Conservation (phyloP, 345 rosid genomes). For the Ceriops tagal region DNA sequence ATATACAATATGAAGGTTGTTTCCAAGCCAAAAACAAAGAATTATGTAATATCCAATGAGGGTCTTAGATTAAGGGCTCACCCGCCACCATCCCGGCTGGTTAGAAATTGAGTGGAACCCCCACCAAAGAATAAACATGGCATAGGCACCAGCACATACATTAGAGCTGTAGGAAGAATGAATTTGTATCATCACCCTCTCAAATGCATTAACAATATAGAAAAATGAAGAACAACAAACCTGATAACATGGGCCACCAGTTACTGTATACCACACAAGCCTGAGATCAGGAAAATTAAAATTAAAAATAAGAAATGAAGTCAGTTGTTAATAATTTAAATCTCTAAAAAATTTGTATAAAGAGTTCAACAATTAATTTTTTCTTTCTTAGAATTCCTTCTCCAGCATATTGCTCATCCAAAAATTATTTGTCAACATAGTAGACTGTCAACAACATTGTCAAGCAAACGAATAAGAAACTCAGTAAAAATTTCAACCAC, state of each 20-base stretch:
- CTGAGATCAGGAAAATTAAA: constrained; percentile 30
- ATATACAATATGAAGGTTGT: not conserved
- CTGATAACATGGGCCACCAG: constrained; percentile 98
- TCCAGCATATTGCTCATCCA: not conserved
- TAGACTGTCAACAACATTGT: too few species aligned
- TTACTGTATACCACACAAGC: constrained; percentile 89
- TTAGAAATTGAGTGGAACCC: constrained; percentile 75
- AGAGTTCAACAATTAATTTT: not conserved
- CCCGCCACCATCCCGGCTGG: constrained; percentile 95
- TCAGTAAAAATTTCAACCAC: too few species aligned
- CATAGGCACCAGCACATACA: constrained; percentile 96
- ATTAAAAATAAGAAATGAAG: not conserved
- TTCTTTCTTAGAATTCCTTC: not conserved
- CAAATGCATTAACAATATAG: constrained; percentile 6
- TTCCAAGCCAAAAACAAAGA: not conserved
- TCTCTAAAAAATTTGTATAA: not conserved
- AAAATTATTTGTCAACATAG: not conserved
- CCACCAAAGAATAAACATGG: constrained; percentile 98
- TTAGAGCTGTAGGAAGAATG: constrained; percentile 54
- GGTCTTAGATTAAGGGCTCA: constrained; percentile 33
- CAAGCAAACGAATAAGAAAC: too few species aligned
- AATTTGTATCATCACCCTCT: constrained; percentile 10
- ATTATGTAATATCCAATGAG: too few species aligned
- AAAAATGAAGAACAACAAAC: constrained; percentile 25
- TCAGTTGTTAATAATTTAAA: not conserved